Evolutionary conservation across 176 grass and related monocot genomes (phyloP).

Genomic region (sorghum (Sorghum bicolor)): Sorghum_bicolor_NCBIv3 NC_012871.2:71085501-71086000

Average conservation of each 20-base stretch:
- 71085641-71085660: background rate
- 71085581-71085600: slow-evolving; percentile 13
- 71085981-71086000: background rate
- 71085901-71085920: background rate
- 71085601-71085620: background rate
- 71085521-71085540: slow-evolving; percentile 63
- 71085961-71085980: background rate
- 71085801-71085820: background rate
- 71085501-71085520: slow-evolving; percentile 48
- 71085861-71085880: background rate
- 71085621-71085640: slow-evolving; percentile 15
- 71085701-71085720: background rate
- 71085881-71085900: background rate
- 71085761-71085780: background rate
- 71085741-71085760: slow-evolving; percentile 10
- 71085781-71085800: background rate
- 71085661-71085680: background rate
- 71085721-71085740: background rate
- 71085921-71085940: background rate
- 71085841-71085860: background rate
- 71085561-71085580: background rate
- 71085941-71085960: background rate
- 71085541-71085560: background rate
- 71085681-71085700: background rate
- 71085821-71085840: background rate